phyloP scores from a whole-genome alignment of 257 asterid genomes.

The Solanum dulcamara region DNA sequence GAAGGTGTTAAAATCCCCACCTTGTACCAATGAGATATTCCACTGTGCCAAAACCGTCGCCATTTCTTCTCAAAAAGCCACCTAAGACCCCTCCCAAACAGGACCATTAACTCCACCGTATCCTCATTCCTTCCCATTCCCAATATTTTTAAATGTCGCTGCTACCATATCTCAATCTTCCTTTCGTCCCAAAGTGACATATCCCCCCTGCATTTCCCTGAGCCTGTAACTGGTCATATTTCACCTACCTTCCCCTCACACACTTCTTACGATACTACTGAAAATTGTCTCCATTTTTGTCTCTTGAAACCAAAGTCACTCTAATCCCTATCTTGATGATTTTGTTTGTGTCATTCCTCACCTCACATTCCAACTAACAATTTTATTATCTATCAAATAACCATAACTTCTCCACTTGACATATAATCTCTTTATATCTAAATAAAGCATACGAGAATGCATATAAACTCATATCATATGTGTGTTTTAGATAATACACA shows the following conservation, averaged over 20 bases:
- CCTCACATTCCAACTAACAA: not conserved
- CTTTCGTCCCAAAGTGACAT: not conserved
- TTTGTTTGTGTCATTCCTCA: not conserved
- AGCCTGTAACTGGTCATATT: not conserved
- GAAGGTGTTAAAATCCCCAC: not conserved
- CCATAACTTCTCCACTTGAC: not conserved
- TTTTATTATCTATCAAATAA: not conserved
- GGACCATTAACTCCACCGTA: not conserved
- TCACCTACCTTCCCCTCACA: not conserved
- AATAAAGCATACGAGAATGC: not conserved
- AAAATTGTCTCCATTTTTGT: too few species aligned
- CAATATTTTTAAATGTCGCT: not conserved
- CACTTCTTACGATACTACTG: too few species aligned
- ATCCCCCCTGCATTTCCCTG: not conserved
- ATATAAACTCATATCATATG: not conserved
- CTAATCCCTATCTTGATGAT: not conserved
- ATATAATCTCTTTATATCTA: not conserved
- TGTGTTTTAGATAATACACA: not conserved
- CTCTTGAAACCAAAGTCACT: not conserved
- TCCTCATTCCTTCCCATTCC: not conserved
- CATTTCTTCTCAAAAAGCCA: not conserved
- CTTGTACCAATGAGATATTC: not conserved
- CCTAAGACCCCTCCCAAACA: not conserved
- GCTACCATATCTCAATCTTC: not conserved
- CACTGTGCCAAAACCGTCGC: not conserved